phyloP scores from a whole-genome alignment of 2,329 filamentous ascomycete genomes.

The Colletotrichum lupini region DNA sequence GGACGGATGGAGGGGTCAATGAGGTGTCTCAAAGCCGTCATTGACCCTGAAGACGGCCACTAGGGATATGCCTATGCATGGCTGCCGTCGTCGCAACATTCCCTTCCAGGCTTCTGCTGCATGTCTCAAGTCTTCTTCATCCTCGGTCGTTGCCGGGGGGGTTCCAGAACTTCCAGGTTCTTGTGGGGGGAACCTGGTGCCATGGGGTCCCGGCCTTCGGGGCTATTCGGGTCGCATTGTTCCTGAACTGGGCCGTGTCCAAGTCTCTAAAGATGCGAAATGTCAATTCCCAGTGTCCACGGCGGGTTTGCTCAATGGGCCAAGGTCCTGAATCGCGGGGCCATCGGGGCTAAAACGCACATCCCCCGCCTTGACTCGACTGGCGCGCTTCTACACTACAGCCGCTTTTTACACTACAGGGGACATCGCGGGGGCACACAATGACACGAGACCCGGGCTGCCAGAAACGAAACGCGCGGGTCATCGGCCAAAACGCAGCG shows the following conservation, averaged over 20 bases:
- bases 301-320: slow-evolving; percentile 2
- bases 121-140: slow-evolving; percentile 30
- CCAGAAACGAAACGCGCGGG: neutral
- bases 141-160: slow-evolving; percentile 21
- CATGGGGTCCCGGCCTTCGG: slow-evolving; percentile 16
- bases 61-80: slow-evolving; percentile 1
- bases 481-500: neutral
- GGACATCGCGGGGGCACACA: neutral
- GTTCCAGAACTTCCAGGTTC: neutral
- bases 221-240: slow-evolving; percentile 29
- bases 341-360: slow-evolving; percentile 16
- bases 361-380: slow-evolving; percentile 30
- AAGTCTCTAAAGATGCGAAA: slow-evolving; percentile 4
- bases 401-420: neutral
- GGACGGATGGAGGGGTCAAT: slow-evolving; percentile 8
- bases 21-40: slow-evolving; percentile 20
- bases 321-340: slow-evolving; percentile 31
- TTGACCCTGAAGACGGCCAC: slow-evolving; percentile 29
- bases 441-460: neutral
- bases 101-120: neutral
- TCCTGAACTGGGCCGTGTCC: slow-evolving; percentile 17
- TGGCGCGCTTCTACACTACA: slow-evolving; percentile 30
- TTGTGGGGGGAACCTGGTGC: slow-evolving; percentile 17
- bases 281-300: slow-evolving; percentile 8
- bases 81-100: neutral